Percentiles rank a stretch among this genome's conserved stretches.
These are phyloP conservation scores for Fremontodendron californicum DNA, from an alignment of 345 rosid species.

Conservation along the genomic window DNA sequence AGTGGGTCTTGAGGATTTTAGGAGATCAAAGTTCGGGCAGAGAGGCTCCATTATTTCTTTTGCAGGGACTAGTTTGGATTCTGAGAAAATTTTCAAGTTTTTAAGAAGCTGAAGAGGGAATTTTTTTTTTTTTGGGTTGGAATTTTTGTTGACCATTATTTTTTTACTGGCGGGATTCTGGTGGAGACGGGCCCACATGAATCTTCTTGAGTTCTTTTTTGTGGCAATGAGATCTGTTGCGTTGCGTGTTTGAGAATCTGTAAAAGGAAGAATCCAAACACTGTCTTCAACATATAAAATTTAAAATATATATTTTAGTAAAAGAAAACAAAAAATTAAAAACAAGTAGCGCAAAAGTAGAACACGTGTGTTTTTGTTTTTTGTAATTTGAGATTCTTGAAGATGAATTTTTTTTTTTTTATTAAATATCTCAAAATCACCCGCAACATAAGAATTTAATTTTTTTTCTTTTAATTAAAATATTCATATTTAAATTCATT, in stretches of 20 bases:
- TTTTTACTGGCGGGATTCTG: constrained; percentile 25
- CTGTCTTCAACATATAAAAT: no score
- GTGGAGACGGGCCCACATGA: constrained; percentile 41
- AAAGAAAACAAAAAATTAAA: no score
- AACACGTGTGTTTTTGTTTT: background rate
- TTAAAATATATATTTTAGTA: no score
- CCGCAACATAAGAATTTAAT: no score
- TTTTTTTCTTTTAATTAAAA: no score
- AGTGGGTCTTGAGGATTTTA: constrained; percentile 29
- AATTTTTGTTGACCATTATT: constrained; percentile 26
- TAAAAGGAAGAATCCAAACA: no score
- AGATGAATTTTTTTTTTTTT: no score
- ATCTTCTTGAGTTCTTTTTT: constrained; percentile 20
- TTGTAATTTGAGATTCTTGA: background rate
- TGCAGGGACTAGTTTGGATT: background rate
- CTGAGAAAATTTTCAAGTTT: background rate
- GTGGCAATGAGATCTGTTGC: constrained; percentile 41
- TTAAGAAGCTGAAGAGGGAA: background rate
- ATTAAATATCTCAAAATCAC: no score
- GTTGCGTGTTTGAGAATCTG: constrained; percentile 23
- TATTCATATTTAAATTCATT: no score
- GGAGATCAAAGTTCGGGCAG: constrained; percentile 27
- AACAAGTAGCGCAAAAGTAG: no score
- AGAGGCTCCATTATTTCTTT: constrained; percentile 34
- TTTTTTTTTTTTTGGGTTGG: background rate